Evolutionary conservation across 768 basidiomycete genomes (phyloP), one percentile per base, ranked within the genome.

Genomic region (Sutorius australiensis): DNA sequence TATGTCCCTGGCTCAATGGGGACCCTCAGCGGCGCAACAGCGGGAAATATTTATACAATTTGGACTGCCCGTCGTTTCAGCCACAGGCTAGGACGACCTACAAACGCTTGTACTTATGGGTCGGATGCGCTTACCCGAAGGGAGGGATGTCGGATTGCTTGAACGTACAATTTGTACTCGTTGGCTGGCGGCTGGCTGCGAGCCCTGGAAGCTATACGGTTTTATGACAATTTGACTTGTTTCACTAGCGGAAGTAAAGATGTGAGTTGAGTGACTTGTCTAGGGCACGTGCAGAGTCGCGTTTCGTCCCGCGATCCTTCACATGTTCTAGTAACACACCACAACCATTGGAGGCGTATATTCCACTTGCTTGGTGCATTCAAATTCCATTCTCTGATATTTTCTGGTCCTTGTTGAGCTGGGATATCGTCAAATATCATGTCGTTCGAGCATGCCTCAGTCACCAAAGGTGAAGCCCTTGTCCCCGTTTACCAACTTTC

Each of bases 401-500:
- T 33, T 33, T 38, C 27, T 38, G 17, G 34, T 19, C 30, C 10
- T 17, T 24, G 33, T 5, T 24, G 13, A 32, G 34, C 41, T 42
- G 39, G 44, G 30, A 37, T 34, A 39, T 21, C 16, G 30, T 13
- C 31, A 43, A 38, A 38, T 38, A 34, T 17, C 52, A 89, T 89
- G 88, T 89, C 88, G 24, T 90, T 91, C 62, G 86, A 89, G 64
- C 75, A 92, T 79, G 89, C 89, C 28, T 76, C 84, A n/a, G 83
- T 92, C 34, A 83, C 89, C 3, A 92, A 92, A 80, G 88, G 89
- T 87, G 48, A n/a, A 63, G 19, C 10, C 19, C 32, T 21, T n/a
- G 27, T 40, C 19, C 41, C 24, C 10, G n/a, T 24, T 48, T 40
- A 47, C 54, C 38, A 53, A 19, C 9, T 46, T 46, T 46, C 19